Evolutionary conservation across 2,329 filamentous ascomycete species (phyloP).

Genomic region (Xylaria sp.): DNA sequence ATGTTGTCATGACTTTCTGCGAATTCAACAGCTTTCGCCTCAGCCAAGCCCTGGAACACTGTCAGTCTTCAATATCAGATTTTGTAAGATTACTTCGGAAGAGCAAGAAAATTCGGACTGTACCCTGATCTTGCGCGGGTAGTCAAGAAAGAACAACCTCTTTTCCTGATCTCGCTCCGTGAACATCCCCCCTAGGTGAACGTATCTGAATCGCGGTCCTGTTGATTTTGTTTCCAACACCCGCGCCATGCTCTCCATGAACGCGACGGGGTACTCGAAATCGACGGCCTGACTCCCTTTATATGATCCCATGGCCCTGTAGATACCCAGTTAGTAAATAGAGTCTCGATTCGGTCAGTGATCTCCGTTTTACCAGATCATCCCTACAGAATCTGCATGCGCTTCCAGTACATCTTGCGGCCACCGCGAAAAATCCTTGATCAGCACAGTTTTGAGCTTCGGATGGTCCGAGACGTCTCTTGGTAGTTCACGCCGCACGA

Average conservation of each 20-base stretch:
- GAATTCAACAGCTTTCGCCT: slow-evolving; percentile 40
- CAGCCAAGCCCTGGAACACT: slow-evolving; percentile 37
- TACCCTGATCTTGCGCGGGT: slow-evolving; percentile 45
- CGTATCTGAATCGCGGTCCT: slow-evolving; percentile 43
- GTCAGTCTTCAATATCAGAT: too few species aligned
- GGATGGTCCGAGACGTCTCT: slow-evolving; percentile 28
- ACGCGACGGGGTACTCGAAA: slow-evolving; percentile 42
- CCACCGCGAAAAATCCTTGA: slow-evolving; percentile 44
- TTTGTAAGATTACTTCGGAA: too few species aligned
- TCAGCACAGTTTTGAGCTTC: slow-evolving; percentile 40
- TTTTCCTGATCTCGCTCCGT: slow-evolving; percentile 48
- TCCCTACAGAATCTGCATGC: slow-evolving; percentile 45
- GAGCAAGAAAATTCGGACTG: neutral
- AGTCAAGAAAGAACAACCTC: slow-evolving; percentile 44
- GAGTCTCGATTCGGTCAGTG: neutral
- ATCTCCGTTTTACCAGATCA: slow-evolving; percentile 43
- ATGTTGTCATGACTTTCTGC: slow-evolving; percentile 29
- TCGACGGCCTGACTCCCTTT: slow-evolving; percentile 37
- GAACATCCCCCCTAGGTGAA: slow-evolving; percentile 50
- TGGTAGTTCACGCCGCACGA: slow-evolving; percentile 47
- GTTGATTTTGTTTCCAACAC: slow-evolving; percentile 29
- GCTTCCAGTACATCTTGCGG: slow-evolving; percentile 40
- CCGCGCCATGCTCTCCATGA: slow-evolving; percentile 38
- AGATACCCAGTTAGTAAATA: neutral
- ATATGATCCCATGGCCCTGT: slow-evolving; percentile 43